phyloP scores from a whole-genome alignment of 2,329 filamentous ascomycete genomes.

The Cladobotryum mycophilum region DNA sequence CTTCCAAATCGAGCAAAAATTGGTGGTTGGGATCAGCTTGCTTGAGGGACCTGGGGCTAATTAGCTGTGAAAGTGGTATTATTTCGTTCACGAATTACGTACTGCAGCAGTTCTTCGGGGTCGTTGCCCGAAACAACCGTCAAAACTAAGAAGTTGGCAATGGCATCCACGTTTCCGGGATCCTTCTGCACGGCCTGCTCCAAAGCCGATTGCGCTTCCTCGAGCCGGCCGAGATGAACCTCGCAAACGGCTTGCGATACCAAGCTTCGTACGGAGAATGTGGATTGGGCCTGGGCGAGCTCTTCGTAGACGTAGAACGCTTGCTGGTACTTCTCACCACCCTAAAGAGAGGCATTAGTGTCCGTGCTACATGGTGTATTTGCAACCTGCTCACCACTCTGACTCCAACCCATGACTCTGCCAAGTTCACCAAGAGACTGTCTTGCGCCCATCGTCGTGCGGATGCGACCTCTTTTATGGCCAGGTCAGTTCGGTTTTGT shows the following conservation, averaged over 20 bases:
- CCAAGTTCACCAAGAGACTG: constrained; percentile 84
- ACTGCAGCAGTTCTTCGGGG: constrained; percentile 55
- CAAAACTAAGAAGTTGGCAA: constrained; percentile 79
- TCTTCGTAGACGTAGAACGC: constrained; percentile 98
- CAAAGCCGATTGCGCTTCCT: constrained; percentile 83
- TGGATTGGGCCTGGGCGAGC: constrained; percentile 78
- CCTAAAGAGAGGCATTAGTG: constrained; percentile 48
- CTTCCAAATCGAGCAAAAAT: constrained; percentile 66
- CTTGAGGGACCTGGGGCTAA: constrained; percentile 44
- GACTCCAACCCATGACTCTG: constrained; percentile 91
- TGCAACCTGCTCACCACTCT: constrained; percentile 55
- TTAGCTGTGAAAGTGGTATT: constrained; percentile 17
- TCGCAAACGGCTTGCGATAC: constrained; percentile 88
- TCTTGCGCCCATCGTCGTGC: constrained; percentile 95
- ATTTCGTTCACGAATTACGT: constrained; percentile 26
- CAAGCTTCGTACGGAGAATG: constrained; percentile 67
- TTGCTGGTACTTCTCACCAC: constrained; percentile 92
- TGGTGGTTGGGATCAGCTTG: constrained; percentile 60
- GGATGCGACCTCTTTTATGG: constrained; percentile 78
- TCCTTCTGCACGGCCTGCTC: constrained; percentile 74
- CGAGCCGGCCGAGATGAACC: constrained; percentile 78
- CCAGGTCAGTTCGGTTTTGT: constrained; percentile 87
- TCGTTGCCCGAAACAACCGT: constrained; percentile 72
- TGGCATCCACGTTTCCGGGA: constrained; percentile 61
- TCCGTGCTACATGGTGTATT: not conserved